Conservation (phyloP, 2,329 filamentous ascomycete genomes). For the Polychaeton citri region DNA sequence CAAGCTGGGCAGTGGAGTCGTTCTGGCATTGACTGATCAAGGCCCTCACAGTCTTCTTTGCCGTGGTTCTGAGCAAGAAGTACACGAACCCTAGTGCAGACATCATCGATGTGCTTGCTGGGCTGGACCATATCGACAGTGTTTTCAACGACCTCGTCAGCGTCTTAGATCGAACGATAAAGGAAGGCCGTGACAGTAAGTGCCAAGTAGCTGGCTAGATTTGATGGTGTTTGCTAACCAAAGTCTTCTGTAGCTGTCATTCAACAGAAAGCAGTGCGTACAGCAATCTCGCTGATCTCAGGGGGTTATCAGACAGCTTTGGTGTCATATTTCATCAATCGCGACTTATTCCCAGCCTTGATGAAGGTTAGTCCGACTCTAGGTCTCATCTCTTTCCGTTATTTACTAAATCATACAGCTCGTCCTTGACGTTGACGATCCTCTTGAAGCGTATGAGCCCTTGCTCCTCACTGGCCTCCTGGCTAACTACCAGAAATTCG, state of each 20-base stretch:
- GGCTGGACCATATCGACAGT: conserved; percentile 74
- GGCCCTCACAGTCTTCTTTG: conserved; percentile 83
- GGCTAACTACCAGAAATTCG: conserved; percentile 98
- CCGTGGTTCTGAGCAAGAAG: conserved; percentile 68
- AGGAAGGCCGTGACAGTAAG: conserved; percentile 58
- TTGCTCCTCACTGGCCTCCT: conserved; percentile 76
- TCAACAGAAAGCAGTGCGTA: conserved; percentile 66
- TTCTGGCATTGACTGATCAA: conserved; percentile 31
- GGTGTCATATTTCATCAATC: conserved; percentile 86
- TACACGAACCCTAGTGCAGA: conserved; percentile 94
- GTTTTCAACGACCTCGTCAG: conserved; percentile 82
- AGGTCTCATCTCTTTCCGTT: background rate
- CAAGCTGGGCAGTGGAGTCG: background rate
- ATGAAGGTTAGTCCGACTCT: conserved; percentile 59
- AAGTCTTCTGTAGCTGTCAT: conserved; percentile 55
- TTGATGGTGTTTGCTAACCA: too few species aligned
- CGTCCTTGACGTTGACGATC: conserved; percentile 62
- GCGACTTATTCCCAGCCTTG: conserved; percentile 83
- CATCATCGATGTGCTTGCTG: conserved; percentile 78
- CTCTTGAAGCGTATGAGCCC: conserved; percentile 49
- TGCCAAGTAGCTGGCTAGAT: too few species aligned
- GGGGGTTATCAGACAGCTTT: conserved; percentile 94
- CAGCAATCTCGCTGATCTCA: conserved; percentile 70
- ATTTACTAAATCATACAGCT: conserved; percentile 38
- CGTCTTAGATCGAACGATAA: conserved; percentile 69